Percentiles rank a stretch among this genome's conserved stretches.
These are phyloP conservation scores for Apodospora peruviana DNA, from an alignment of 495 filamentous ascomycete genomes.

Conservation along the genomic window DNA sequence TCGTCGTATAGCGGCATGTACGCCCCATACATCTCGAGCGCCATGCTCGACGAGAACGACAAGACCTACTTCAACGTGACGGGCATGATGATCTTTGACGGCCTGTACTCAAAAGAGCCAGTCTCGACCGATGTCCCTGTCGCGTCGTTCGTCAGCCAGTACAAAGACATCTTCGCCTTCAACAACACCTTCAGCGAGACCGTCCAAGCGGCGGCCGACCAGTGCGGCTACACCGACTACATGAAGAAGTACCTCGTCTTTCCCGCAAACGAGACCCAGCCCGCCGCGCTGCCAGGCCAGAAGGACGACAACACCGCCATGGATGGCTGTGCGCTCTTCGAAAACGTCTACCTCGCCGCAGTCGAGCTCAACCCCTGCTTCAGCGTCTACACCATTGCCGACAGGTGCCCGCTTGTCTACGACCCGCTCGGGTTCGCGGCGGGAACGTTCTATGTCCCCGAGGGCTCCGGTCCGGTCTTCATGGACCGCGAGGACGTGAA, in stretches of 20 bases:
- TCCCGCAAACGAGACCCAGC: constrained; percentile 61
- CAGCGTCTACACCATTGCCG: constrained; percentile 71
- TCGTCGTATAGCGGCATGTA: constrained; percentile 68
- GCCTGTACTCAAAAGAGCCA: constrained; percentile 53
- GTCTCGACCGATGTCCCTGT: constrained; percentile 52
- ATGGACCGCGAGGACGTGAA: constrained; percentile 79
- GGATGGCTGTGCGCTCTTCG: constrained; percentile 50
- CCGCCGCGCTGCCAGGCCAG: constrained; percentile 27
- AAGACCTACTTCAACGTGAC: constrained; percentile 61
- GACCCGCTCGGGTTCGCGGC: constrained; percentile 72
- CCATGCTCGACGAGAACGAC: constrained; percentile 68
- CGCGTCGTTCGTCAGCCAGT: constrained; percentile 63
- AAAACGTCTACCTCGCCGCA: constrained; percentile 53
- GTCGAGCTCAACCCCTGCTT: constrained; percentile 72
- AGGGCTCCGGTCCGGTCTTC: constrained; percentile 54
- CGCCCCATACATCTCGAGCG: constrained; percentile 73
- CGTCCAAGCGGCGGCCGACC: constrained; percentile 51
- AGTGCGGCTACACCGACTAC: constrained; percentile 67
- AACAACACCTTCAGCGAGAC: constrained; percentile 61
- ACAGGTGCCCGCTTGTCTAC: constrained; percentile 69
- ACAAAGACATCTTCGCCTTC: constrained; percentile 55
- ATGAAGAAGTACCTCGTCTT: constrained; percentile 59
- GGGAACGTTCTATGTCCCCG: constrained; percentile 42
- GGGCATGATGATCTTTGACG: constrained; percentile 68
- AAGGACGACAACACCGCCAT: constrained; percentile 22